Conservation (phyloP, 1,284 basidiomycete genomes). For the Tylopilus sp. region DNA sequence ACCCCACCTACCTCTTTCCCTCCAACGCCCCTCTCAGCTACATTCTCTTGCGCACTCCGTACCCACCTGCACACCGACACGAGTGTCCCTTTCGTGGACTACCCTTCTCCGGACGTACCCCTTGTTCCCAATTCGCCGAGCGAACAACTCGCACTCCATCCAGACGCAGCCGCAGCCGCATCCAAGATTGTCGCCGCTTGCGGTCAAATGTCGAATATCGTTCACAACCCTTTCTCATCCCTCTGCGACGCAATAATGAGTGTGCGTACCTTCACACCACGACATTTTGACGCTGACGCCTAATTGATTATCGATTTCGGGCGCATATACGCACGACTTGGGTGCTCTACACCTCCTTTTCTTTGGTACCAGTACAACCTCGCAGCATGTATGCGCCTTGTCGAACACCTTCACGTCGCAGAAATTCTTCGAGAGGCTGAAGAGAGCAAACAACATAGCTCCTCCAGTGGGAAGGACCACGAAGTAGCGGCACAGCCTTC, state of each 20-base stretch:
- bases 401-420: conserved; percentile 62
- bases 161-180: conserved; percentile 54
- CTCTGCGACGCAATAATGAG: conserved; percentile 65
- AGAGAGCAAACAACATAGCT: conserved; percentile 11
- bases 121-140: conserved; percentile 44
- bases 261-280: conserved; percentile 37
- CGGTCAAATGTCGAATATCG: conserved; percentile 57
- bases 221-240: conserved; percentile 63
- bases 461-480: background rate
- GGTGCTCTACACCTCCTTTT: background rate
- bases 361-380: conserved; percentile 68
- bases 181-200: conserved; percentile 63
- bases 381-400: conserved; percentile 62
- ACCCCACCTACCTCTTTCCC: conserved; percentile 30
- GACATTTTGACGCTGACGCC: conserved; percentile 3
- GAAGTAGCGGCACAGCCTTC: background rate
- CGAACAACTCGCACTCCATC: conserved; percentile 55
- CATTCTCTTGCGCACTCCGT: conserved; percentile 15
- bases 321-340: conserved; percentile 14
- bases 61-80: conserved; percentile 5
- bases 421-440: conserved; percentile 65
- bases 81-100: conserved; percentile 40
- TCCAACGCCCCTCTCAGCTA: conserved; percentile 27
- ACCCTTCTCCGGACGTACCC: conserved; percentile 55
- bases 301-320: background rate